A percentile compares a stretch with the other conserved stretches of the same genome.
Evolutionary conservation across 768 basidiomycete species (phyloP).

Genomic region (Fibroporia radiculosa): DNA sequence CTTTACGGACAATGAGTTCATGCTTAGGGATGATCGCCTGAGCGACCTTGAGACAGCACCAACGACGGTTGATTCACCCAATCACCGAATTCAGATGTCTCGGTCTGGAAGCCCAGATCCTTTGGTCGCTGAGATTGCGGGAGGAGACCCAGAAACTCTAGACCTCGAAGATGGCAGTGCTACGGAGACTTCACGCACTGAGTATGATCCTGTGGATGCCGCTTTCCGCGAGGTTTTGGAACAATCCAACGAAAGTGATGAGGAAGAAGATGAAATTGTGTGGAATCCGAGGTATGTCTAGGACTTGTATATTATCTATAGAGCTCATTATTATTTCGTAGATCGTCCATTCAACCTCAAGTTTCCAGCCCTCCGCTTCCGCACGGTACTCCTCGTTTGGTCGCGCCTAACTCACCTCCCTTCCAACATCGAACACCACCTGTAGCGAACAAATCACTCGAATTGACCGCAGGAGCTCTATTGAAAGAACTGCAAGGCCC

Average conservation of each 20-base stretch:
- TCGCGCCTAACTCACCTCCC: slow-evolving; percentile 7
- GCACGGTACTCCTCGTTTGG: slow-evolving; percentile 3
- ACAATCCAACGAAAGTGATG: slow-evolving; percentile 37
- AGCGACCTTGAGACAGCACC: too few species aligned
- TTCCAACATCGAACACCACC: slow-evolving; percentile 20
- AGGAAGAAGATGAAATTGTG: slow-evolving; percentile 69
- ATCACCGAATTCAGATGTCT: too few species aligned
- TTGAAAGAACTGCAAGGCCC: slow-evolving; percentile 41
- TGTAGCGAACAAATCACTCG: slow-evolving; percentile 12
- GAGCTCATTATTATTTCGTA: slow-evolving; percentile 13
- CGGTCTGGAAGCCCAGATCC: not conserved
- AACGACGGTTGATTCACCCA: too few species aligned
- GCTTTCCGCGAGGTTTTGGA: slow-evolving; percentile 48
- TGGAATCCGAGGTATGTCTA: slow-evolving; percentile 54
- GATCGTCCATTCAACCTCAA: not conserved
- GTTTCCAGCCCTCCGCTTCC: slow-evolving; percentile 5
- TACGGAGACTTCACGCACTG: slow-evolving; percentile 64
- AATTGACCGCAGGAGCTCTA: slow-evolving; percentile 62
- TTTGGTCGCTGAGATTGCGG: slow-evolving; percentile 8
- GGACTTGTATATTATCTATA: slow-evolving; percentile 3
- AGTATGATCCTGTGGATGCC: slow-evolving; percentile 75
- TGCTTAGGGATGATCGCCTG: slow-evolving; percentile 5
- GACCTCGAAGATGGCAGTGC: slow-evolving; percentile 46
- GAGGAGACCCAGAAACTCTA: slow-evolving; percentile 11
- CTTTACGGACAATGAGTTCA: slow-evolving; percentile 12